These are phyloP conservation scores for Neonectria faginata DNA, from an alignment of 2,329 filamentous ascomycete genomes.

Conservation along the genomic window DNA sequence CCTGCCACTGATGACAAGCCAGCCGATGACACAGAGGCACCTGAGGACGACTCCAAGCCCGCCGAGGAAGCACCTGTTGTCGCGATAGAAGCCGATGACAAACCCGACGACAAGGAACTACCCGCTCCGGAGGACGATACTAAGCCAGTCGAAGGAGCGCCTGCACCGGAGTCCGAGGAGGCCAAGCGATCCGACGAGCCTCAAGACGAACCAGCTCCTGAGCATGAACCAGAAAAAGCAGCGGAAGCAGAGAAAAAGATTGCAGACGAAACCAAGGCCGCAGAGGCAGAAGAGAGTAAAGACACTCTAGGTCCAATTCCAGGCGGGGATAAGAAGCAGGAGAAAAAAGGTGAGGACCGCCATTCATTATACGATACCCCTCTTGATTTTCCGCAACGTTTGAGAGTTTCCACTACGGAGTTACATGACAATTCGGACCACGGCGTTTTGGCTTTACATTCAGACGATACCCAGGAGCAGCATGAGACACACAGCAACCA, in stretches of 20 bases:
- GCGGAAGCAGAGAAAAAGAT: constrained; percentile 33
- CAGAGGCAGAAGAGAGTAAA: constrained; percentile 52
- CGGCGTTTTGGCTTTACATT: constrained; percentile 47
- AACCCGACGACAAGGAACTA: constrained; percentile 29
- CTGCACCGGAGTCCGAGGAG: constrained; percentile 36
- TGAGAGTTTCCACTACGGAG: constrained; percentile 45
- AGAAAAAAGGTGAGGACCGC: constrained; percentile 59
- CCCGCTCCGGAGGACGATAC: constrained; percentile 31
- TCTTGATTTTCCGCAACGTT: constrained; percentile 50
- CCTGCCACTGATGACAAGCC: constrained; percentile 40
- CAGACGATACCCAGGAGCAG: constrained; percentile 43
- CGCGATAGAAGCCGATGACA: constrained; percentile 25
- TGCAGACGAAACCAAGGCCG: constrained; percentile 38
- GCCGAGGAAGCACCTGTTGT: constrained; percentile 25
- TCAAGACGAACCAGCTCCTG: constrained; percentile 33
- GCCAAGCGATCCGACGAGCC: constrained; percentile 32
- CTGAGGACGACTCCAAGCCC: constrained; percentile 32
- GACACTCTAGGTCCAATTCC: constrained; percentile 55
- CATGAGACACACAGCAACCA: constrained; percentile 35
- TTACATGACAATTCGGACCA: constrained; percentile 42
- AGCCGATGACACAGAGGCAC: constrained; percentile 36
- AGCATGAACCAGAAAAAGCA: constrained; percentile 35
- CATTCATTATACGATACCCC: constrained; percentile 54
- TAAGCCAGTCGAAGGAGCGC: constrained; percentile 34
- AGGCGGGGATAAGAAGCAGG: constrained; percentile 49